phyloP scores from a whole-genome alignment of 2,329 filamentous ascomycete genomes.

The Colletotrichum paranaense region DNA sequence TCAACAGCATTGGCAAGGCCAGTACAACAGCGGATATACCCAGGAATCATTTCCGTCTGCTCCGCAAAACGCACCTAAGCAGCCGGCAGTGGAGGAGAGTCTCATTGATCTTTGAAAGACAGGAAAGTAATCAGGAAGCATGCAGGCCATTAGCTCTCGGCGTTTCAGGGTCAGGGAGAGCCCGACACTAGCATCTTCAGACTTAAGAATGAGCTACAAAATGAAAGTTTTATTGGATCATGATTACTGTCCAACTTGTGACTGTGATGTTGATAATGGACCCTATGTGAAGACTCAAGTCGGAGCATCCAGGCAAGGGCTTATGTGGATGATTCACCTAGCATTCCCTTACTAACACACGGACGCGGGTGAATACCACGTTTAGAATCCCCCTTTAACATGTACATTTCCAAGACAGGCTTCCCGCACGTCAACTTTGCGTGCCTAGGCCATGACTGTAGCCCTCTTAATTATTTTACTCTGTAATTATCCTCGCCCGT shows the following conservation, averaged over 20 bases:
- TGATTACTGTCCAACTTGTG: neutral
- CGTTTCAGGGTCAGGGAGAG: constrained; percentile 27
- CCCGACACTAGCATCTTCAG: constrained; percentile 18
- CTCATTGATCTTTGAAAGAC: constrained; percentile 77
- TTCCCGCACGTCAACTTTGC: too few relatives aligned
- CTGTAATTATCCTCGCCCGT: too few relatives aligned
- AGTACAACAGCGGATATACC: constrained; percentile 56
- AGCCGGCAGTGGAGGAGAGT: constrained; percentile 76
- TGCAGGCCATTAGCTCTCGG: constrained; percentile 23
- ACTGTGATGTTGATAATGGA: neutral
- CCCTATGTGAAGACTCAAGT: neutral
- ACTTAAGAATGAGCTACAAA: constrained; percentile 23
- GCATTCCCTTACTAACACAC: too few relatives aligned
- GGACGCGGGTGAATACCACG: too few relatives aligned
- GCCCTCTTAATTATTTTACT: too few relatives aligned
- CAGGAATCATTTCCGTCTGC: constrained; percentile 75
- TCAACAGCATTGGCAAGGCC: constrained; percentile 42
- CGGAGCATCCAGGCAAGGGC: neutral
- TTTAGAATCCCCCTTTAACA: too few relatives aligned
- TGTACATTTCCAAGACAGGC: too few relatives aligned
- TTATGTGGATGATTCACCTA: neutral
- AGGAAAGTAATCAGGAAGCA: neutral
- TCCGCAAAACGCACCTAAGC: constrained; percentile 70
- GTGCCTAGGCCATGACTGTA: too few relatives aligned
- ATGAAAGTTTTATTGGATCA: constrained; percentile 18